Base-by-base conservation (phyloP, 495 filamentous ascomycete species). In the Penicillium egyptiacum region DNA sequence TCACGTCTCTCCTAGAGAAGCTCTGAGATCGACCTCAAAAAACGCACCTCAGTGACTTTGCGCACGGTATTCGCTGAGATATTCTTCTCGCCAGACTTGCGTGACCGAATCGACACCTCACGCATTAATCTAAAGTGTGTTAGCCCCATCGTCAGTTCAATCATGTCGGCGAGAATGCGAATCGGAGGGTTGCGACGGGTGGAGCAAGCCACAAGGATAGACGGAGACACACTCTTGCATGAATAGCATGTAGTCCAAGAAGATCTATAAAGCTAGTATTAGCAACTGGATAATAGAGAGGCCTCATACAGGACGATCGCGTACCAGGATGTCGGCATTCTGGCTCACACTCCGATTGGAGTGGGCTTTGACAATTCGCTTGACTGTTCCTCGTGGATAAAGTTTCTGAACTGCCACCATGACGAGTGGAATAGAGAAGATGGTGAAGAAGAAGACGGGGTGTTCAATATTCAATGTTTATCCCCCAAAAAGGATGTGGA, bases 301-400 rank as follows among this genome's bases (percentile, higher is more conserved):
- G 41, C 20, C 10, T 50, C 8, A 28, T 40, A 31, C 45, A 4
- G 5, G 19, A 10, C 22, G 12, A 42, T 6, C n/a, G 56, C 82
- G 61, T 80, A 96, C 91, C 78, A 93, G 75, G 55, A 96, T 85
- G 75, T 96, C 92, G 43, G 85, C 87, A 64, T 96, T 92, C 71
- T 92, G 93, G 77, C 86, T 89, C 58, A 96, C 71, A 53, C 79
- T 87, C 59, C 83, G 82, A 50, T 89, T 88, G 5, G 89, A 87
- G 70, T 96, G 91, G 28, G 91, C 91, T 76, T 95, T 96, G 59
- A 96, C 81, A 33, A 92, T 92, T 59, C 90, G 88, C 72, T 89
- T 93, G 55, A 96, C 80, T 1, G 90, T 91, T 4, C 83, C 85
- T 37, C 92, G 86, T 3, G 92, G 92, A 58, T 96, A 96, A 20